These are phyloP conservation scores for Fragilaria crotonensis DNA, from an alignment of 108 stramenopile species.

Conservation along the genomic window DNA sequence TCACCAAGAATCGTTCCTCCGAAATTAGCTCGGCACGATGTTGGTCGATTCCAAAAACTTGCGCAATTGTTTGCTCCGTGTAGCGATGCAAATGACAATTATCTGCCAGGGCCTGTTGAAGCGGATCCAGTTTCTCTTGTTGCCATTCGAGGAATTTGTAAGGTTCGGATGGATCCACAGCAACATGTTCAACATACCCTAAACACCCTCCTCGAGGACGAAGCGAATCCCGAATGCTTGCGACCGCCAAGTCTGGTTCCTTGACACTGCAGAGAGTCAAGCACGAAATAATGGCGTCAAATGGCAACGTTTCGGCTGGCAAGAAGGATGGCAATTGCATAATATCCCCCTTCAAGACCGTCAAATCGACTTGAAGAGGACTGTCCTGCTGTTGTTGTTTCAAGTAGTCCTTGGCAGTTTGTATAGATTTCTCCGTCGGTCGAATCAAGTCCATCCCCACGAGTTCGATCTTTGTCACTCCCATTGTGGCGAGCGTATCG, in stretches of 20 bases:
- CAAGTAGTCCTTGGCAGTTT: slow-evolving; percentile 3
- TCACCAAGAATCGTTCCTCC: slow-evolving; percentile 39
- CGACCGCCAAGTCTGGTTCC: slow-evolving; percentile 43
- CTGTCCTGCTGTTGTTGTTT: background rate
- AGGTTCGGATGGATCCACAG: slow-evolving; percentile 33
- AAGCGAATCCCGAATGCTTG: slow-evolving; percentile 60
- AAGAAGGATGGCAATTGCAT: slow-evolving; percentile 14
- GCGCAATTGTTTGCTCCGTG: slow-evolving; percentile 39
- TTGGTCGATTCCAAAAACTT: slow-evolving; percentile 13
- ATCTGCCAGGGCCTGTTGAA: slow-evolving; percentile 67
- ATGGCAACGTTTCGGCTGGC: too few relatives aligned
- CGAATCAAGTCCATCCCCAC: background rate
- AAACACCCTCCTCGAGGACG: slow-evolving; percentile 51
- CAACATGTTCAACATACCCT: slow-evolving; percentile 74
- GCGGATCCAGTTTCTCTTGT: slow-evolving; percentile 50
- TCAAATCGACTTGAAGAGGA: slow-evolving; percentile 6
- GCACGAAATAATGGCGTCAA: slow-evolving; percentile 38
- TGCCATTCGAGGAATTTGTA: slow-evolving; percentile 27
- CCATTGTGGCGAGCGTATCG: slow-evolving; percentile 6
- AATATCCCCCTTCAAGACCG: slow-evolving; percentile 18
- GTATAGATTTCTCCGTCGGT: background rate
- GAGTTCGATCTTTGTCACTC: background rate
- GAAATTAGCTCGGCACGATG: background rate
- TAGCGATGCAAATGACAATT: slow-evolving; percentile 78
- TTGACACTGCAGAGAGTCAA: slow-evolving; percentile 49